Evolutionary conservation across 2,329 filamentous ascomycete species (phyloP), one percentile per base, ranked within the genome.

Genomic region (Aspergillus ibericus): DNA sequence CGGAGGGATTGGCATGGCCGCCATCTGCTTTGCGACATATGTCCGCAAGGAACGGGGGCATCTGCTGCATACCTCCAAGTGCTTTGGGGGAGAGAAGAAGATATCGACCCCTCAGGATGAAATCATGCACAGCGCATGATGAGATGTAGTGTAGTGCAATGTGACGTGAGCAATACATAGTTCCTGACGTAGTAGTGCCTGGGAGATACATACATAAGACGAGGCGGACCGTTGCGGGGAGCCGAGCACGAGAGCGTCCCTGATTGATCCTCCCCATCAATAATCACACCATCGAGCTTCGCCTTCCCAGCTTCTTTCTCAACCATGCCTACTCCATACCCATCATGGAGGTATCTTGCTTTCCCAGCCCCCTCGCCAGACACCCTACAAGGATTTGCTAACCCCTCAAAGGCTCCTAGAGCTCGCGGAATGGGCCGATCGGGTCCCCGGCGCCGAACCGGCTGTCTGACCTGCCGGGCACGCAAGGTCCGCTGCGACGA

Each of bases 31-130:
- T 67, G 80, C 85, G 0, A 69, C 71, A 0, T 88, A 85, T 68
- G 82, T 89, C 8, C 76, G 85, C 18, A 74, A 75, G 49, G 78
- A 83, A 62, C 76, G 86, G 50, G 87, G 87, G 0, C 87, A 89
- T 74, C 73, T 88, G 27, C 66, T 88, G 27, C 86, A 88, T 47
- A 60, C 56, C 4, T 59, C 59, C 13, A 63, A 60, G 20, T 66
- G 65, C 34, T 55, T 58, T n/a, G 61, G 59, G 38, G 54, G 51
- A 25, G 56, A 61, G 34, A 63, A 63, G 35, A 59, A 53, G 29
- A 18, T n/a, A n/a, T n/a, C n/a, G n/a, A n/a, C n/a, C 20, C 36
- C 32, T 22, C 35, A 13, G 27, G 25, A 53, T 27, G 38, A 29
- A 8, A 13, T 53, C 25, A 32, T 42, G 3, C 51, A n/a, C 2